These are phyloP conservation scores for Backusella morwellensis DNA, from an alignment of 192 early-diverging fungal species.

Conservation along the genomic window DNA sequence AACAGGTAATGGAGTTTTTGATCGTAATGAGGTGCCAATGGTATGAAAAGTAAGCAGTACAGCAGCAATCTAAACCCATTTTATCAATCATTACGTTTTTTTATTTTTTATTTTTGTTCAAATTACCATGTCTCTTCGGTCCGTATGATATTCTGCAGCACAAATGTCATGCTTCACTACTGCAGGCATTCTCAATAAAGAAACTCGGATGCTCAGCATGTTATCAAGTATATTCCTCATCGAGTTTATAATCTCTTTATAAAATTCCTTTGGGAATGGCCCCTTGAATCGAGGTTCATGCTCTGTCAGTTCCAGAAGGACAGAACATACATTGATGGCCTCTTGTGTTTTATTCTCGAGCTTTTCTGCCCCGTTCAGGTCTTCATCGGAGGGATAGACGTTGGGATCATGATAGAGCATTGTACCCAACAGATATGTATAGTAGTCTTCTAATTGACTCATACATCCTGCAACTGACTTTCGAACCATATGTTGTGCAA, in stretches of 20 bases:
- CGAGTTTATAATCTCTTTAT: conserved; percentile 60
- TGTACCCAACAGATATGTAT: conserved; percentile 65
- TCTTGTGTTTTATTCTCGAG: conserved; percentile 26
- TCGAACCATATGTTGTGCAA: conserved; percentile 68
- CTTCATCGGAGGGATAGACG: conserved; percentile 6
- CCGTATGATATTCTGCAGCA: conserved; percentile 32
- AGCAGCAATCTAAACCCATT: conserved; percentile 44
- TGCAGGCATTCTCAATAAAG: conserved; percentile 38
- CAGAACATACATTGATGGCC: conserved; percentile 21
- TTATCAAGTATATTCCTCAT: conserved; percentile 69
- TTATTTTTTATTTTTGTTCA: neutral
- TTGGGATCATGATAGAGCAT: conserved; percentile 54
- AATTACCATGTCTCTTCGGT: conserved; percentile 50
- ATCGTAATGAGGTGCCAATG: conserved; percentile 64
- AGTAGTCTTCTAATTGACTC: conserved; percentile 55
- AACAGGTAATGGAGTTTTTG: conserved; percentile 71
- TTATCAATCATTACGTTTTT: neutral
- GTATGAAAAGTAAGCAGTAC: conserved; percentile 71
- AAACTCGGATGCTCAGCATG: conserved; percentile 62
- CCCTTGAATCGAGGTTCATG: conserved; percentile 76
- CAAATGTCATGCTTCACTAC: conserved; percentile 40
- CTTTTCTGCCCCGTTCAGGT: conserved; percentile 23
- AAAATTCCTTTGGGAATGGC: conserved; percentile 63
- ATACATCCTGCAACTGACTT: conserved; percentile 47
- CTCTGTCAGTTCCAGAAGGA: conserved; percentile 57